phyloP scores from a whole-genome alignment of 1,284 basidiomycete species.

The Phylloboletellus chloephorus region DNA sequence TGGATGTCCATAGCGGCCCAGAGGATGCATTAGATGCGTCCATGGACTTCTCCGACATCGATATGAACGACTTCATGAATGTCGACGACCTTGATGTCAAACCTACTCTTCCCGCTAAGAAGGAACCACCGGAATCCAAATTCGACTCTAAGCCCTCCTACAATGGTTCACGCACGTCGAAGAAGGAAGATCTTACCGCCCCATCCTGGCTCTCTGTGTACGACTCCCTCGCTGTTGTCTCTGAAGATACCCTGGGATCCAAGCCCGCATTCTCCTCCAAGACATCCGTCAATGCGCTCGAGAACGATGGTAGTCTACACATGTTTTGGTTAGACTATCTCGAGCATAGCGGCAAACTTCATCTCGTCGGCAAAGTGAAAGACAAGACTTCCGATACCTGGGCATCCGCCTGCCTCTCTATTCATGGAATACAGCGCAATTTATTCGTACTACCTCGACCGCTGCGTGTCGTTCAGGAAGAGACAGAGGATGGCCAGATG shows the following conservation, averaged over 20 bases:
- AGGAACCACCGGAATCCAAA: slow-evolving; percentile 24
- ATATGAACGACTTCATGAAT: slow-evolving; percentile 37
- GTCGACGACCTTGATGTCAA: slow-evolving; percentile 43
- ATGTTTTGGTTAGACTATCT: slow-evolving; percentile 95
- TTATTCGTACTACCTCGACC: slow-evolving; percentile 88
- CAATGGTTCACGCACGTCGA: slow-evolving; percentile 29
- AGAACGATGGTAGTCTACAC: slow-evolving; percentile 76
- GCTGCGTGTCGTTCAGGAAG: slow-evolving; percentile 53
- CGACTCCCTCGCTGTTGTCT: slow-evolving; percentile 57
- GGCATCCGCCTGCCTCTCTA: slow-evolving; percentile 85
- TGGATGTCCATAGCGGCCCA: slow-evolving; percentile 52
- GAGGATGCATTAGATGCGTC: slow-evolving; percentile 51
- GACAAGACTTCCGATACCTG: slow-evolving; percentile 64
- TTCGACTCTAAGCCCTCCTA: slow-evolving; percentile 25
- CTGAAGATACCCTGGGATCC: slow-evolving; percentile 48
- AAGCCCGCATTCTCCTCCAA: slow-evolving; percentile 43
- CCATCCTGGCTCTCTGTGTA: slow-evolving; percentile 76
- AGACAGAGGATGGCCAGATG: slow-evolving; percentile 43
- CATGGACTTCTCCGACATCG: slow-evolving; percentile 46
- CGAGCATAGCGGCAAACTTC: slow-evolving; percentile 73
- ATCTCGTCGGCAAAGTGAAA: slow-evolving; percentile 85
- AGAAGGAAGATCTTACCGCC: slow-evolving; percentile 43
- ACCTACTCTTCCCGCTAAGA: slow-evolving; percentile 31
- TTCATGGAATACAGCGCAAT: slow-evolving; percentile 86
- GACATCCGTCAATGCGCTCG: slow-evolving; percentile 51